These are phyloP conservation scores for Venturia nashicola DNA, from an alignment of 2,329 filamentous ascomycete species.

Conservation along the genomic window DNA sequence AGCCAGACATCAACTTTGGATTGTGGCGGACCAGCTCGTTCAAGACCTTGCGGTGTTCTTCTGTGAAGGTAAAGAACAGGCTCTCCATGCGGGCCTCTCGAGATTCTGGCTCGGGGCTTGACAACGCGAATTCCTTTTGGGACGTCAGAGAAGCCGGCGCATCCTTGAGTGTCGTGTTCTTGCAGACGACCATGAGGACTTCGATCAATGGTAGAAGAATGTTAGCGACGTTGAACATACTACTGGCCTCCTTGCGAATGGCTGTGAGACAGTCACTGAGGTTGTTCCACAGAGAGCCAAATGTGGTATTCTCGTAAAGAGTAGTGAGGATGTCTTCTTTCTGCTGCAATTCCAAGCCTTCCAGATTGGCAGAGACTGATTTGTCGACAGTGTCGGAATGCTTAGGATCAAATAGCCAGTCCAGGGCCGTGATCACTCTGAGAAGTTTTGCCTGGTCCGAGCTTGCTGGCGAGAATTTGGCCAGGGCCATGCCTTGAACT, in stretches of 20 bases:
- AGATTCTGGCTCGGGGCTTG: slow-evolving; percentile 66
- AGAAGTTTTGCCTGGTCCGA: slow-evolving; percentile 96
- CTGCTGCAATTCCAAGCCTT: slow-evolving; percentile 45
- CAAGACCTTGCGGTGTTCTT: slow-evolving; percentile 92
- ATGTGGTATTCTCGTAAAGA: slow-evolving; percentile 83
- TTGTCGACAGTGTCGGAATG: slow-evolving; percentile 39
- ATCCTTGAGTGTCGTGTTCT: slow-evolving; percentile 80
- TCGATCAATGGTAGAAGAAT: slow-evolving; percentile 92
- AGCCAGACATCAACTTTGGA: slow-evolving; percentile 96
- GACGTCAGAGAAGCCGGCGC: slow-evolving; percentile 31
- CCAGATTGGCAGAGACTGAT: slow-evolving; percentile 25
- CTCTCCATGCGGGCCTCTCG: slow-evolving; percentile 72
- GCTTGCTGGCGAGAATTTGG: slow-evolving; percentile 90
- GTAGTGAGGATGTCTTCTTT: slow-evolving; percentile 78
- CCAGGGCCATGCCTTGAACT: slow-evolving; percentile 83
- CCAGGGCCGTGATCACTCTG: slow-evolving; percentile 81
- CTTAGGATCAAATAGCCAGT: slow-evolving; percentile 87
- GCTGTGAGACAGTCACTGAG: slow-evolving; percentile 78
- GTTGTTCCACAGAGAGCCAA: slow-evolving; percentile 83
- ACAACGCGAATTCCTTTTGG: slow-evolving; percentile 55
- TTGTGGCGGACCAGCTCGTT: slow-evolving; percentile 97
- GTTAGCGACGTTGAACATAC: slow-evolving; percentile 93
- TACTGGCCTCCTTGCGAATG: slow-evolving; percentile 84
- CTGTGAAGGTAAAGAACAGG: slow-evolving; percentile 94
- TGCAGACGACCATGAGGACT: slow-evolving; percentile 97